A percentile compares a stretch with the other conserved stretches of the same genome.
These are phyloP conservation scores for Quillaja saponaria DNA, from an alignment of 306 rosid genomes.

Conservation along the genomic window DNA sequence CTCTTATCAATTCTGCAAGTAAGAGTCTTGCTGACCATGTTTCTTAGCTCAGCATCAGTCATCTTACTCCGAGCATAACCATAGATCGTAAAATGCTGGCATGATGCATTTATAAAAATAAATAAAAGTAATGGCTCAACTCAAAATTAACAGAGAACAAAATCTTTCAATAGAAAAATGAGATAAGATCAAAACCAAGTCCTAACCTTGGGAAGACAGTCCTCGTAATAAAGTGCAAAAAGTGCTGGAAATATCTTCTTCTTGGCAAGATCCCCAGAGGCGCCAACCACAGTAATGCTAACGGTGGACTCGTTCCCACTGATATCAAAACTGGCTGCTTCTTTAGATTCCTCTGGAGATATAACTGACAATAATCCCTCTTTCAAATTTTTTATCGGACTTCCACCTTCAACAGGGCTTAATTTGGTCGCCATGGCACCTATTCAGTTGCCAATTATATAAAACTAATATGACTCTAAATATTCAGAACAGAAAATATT, in stretches of 20 bases:
- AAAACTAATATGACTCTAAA: not conserved
- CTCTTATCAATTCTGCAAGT: constrained; percentile 90
- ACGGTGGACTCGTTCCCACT: constrained; percentile 50
- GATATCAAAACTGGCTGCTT: constrained; percentile 24
- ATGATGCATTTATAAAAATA: not conserved
- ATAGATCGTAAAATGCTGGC: constrained; percentile 73
- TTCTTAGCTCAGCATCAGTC: constrained; percentile 81
- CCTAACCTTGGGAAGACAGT: constrained; percentile 74
- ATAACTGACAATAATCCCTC: constrained; percentile 36
- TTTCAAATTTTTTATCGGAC: constrained; percentile 45
- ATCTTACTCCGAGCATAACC: constrained; percentile 95
- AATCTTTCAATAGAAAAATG: constrained; percentile 8
- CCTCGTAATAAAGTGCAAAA: constrained; percentile 89
- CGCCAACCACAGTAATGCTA: constrained; percentile 90
- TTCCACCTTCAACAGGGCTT: constrained; percentile 41
- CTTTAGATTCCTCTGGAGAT: constrained; percentile 40
- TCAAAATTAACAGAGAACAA: constrained; percentile 17
- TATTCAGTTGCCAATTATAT: constrained; percentile 26
- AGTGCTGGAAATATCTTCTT: constrained; percentile 96
- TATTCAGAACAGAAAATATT: not conserved
- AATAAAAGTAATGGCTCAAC: constrained; percentile 15
- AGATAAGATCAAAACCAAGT: not conserved
- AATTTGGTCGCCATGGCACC: constrained; percentile 48
- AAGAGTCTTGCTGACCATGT: constrained; percentile 89
- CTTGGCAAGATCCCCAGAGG: constrained; percentile 95